Base-by-base conservation (phyloP, 306 rosid genomes). In the Castanea sativa region DNA sequence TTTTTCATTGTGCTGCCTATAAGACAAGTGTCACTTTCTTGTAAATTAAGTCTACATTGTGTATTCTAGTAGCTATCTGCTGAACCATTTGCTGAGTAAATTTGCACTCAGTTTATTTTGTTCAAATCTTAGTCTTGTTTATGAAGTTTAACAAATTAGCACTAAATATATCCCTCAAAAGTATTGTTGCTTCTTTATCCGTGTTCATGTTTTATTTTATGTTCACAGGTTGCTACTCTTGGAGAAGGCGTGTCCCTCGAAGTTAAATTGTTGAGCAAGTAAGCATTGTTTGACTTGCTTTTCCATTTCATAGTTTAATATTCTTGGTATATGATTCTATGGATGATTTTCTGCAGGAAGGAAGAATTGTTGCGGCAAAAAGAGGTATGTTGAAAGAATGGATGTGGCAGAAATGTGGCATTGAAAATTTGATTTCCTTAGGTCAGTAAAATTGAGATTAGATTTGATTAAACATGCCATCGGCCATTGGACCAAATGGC, bases 171-270 rank as follows among this genome's bases (percentile, higher is more conserved):
- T 4, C 43, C 14, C 51, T 19, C 55, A 33, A 52, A 55, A 41
- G 71, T 33, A 3, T 6, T 64, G 74, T 72, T 64, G 45, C 80
- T 81, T 56, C 70, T 18, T 21, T 69, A 15, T 83, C 41, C 65
- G 23, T 78, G 43, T 73, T 80, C 59, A 71, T 78, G 43, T 68
- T 19, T 19, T 19, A 45, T 77, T 84, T 83, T 58, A 76, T 81
- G 61, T 84, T 81, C 73, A 79, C 77, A 96, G 99, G 98, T 96
- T 81, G 98, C 98, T 75, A 76, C 87, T 51, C 96, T 96, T 61
- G 99, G 99, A 74, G 99, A 93, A 83, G 99, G 99, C 55, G 98
- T 96, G 58, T 91, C 98, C 80, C 86, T 96, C 69, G 99, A 96
- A 86, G 99, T 96, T 72, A 96, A 92, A 85, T 86, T 96, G 72